Conservation (phyloP, 352 stramenopile species). For the Phytophthora uliginosa region DNA sequence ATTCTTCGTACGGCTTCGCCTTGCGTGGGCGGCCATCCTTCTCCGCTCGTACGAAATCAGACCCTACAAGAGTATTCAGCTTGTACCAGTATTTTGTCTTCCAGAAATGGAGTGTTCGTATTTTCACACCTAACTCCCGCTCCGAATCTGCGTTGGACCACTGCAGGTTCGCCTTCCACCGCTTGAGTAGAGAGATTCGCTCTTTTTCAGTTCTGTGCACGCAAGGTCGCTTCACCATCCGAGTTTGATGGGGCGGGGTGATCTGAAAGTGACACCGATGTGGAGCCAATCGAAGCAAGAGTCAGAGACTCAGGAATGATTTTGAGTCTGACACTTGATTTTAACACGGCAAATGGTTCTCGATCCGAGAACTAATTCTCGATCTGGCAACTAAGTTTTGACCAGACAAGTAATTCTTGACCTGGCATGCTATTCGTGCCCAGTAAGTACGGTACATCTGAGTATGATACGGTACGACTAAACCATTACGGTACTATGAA, state of each 20-base stretch:
- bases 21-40: not conserved
- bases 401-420: not conserved
- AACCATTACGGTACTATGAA: not conserved
- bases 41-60: not conserved
- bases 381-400: too few species aligned
- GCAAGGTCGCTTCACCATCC: not conserved
- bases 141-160: not conserved
- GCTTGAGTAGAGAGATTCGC: not conserved
- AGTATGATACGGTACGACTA: not conserved
- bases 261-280: not conserved
- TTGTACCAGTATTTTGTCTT: not conserved
- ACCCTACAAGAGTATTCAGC: not conserved
- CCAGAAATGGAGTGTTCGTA: not conserved
- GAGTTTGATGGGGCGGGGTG: not conserved
- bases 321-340: not conserved
- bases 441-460: not conserved
- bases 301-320: not conserved
- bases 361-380: too few species aligned
- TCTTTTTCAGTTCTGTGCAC: not conserved
- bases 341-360: too few species aligned
- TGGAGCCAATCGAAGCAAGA: not conserved
- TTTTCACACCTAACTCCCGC: not conserved
- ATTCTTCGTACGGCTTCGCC: not conserved
- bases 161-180: not conserved
- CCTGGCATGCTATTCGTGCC: not conserved